Base-by-base conservation (phyloP, 805 yeast genomes). In the Cyberlindnera mississippiensis region DNA sequence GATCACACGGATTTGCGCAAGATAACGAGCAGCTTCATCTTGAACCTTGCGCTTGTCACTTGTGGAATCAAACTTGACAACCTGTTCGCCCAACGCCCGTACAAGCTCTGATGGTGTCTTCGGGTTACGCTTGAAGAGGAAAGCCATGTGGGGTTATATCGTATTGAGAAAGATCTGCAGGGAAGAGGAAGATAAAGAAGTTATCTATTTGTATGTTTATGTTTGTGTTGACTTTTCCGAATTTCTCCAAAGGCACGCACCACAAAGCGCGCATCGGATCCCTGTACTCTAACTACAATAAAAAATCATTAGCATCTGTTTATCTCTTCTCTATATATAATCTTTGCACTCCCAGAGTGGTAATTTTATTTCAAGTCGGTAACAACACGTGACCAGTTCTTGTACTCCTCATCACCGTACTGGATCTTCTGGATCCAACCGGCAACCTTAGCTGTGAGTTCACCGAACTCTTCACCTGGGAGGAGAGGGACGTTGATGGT, bases 341-440 rank as follows among this genome's bases (percentile, higher is more conserved):
- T 20, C 9, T 9, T 6, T 20, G 24, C 24, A 20, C 24, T 20
- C 24, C 24, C 24, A 20, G 24, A 20, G 24, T 9, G 24, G 24
- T 9, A 20, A 6, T 6, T 20, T 42, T 30, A 37, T 33, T 48
- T 38, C 37, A 49, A 27, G 35, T 49, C 50, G 24, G 69, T 64
- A 37, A 69, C 63, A 35, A 61, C 63, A 45, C 56, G 60, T 30
- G 68, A 62, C 75, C 75, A 79, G 50, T 73, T 68, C 47, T 74
- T 76, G 63, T 78, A 80, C 56, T 79, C 80, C 44, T 71, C 83
- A 46, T 73, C 78, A 55, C 98, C 99, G 66, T 93, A 93, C 69
- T 91, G 98, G 52, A 91, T 79, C 49, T 80, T 84, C 49, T 80
- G 77, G 56, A 91, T 85, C 98, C 98, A 91, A 45, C 78, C 68